Evolutionary conservation across 495 filamentous ascomycete species (phyloP), one percentile per base, ranked within the genome.

Genomic region (Podospora pseudoanserina): DNA sequence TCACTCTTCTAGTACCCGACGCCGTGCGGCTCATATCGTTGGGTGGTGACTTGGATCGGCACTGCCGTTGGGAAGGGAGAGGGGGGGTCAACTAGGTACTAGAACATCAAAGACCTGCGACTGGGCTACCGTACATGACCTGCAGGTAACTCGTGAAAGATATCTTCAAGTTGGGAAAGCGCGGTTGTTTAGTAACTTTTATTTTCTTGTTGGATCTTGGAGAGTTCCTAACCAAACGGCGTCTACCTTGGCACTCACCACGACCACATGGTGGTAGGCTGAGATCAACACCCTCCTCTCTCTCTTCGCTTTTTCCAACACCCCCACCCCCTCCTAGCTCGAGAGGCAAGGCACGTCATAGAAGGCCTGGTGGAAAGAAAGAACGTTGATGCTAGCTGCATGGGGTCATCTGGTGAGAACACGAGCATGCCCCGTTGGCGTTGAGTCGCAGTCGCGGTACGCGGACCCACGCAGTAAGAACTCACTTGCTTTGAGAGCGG

Each of bases 81-180:
- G 30, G 30, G 30, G 30, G 30, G 30, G 4, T 32, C 9, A 49
- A 27, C 39, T 9, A 23, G 23, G 23, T 23, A 49, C 39, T 49
- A 49, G 13, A 49, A 49, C 39, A 49, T 13, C 39, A 13, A 6
- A 49, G 61, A 63, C 30, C 32, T 28, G 5, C 15, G 19, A 63
- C n/a, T 63, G 61, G 30, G 16, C 34, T 34, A 49, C 61, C 61
- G 16, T 63, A 63, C 61, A 63, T 63, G 61, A 23, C 23, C 28
- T 63, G 61, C 61, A 63, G 64, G 30, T 32, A 32, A 7, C 30
- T 4, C 30, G 30, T 32, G 30, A 57, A 55, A 67, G 61, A 59
- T 60, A 59, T 66, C 58, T 66, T 65, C 64, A 56, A 66, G 58
- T 54, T 66, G 28, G 64, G 64, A 28, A 66, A 66, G 64, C 54